Evolutionary conservation across 352 stramenopile species (phyloP).

Genomic region (Saprolegnia diclina): DNA sequence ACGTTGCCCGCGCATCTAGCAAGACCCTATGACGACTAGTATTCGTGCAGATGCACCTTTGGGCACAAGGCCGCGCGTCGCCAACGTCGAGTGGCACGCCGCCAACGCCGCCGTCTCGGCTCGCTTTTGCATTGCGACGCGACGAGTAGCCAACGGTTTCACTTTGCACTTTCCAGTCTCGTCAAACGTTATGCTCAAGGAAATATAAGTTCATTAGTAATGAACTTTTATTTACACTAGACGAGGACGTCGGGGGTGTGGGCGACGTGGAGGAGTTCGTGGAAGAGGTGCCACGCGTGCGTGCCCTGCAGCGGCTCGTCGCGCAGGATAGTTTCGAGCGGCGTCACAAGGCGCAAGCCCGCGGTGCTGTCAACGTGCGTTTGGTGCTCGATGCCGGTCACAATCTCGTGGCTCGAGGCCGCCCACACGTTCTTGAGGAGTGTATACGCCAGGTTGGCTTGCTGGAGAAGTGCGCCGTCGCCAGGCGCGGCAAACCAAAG

Average conservation of each 20-base stretch:
- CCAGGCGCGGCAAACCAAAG: conserved; percentile 9
- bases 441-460: neutral
- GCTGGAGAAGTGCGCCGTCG: neutral
- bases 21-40: neutral
- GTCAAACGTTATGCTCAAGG: no score
- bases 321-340: neutral
- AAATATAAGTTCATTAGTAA: no score
- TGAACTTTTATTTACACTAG: no score
- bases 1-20: conserved; percentile 4
- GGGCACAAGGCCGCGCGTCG: conserved; percentile 10
- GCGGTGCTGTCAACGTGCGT: neutral
- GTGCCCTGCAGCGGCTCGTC: conserved; percentile 4
- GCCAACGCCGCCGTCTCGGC: conserved; percentile 1
- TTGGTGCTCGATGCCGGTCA: neutral
- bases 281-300: conserved; percentile 6
- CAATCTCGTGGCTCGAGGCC: neutral
- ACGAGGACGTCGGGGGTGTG: neutral
- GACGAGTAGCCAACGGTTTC: neutral
- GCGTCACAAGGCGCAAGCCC: conserved; percentile 10
- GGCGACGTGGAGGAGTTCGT: conserved; percentile 1
- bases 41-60: neutral
- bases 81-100: neutral
- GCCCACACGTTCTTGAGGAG: conserved; percentile 2
- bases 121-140: neutral
- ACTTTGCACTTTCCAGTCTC: neutral